Evolutionary conservation across 176 grass and related monocot genomes (phyloP).

Genomic region (Phyllostachys edulis): DNA sequence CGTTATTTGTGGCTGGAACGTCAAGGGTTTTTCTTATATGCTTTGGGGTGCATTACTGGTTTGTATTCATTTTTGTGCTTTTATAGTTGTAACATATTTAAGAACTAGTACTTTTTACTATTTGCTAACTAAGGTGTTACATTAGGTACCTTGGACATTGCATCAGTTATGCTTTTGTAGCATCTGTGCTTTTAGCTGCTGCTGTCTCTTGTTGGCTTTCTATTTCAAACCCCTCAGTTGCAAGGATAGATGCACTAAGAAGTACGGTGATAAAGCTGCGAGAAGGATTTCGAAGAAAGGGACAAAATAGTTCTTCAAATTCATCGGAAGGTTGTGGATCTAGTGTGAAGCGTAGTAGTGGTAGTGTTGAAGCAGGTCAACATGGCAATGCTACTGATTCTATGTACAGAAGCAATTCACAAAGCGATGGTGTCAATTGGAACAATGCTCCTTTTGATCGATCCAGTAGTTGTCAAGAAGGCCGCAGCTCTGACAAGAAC

Average conservation of each 20-base stretch:
- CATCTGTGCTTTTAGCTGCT: conserved; percentile 90
- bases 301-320: conserved; percentile 86
- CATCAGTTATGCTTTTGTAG: conserved; percentile 98
- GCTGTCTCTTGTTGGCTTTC: conserved; percentile 82
- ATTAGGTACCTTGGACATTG: conserved; percentile 98
- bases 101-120: neutral
- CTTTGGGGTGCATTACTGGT: conserved; percentile 99
- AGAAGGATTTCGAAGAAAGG: conserved; percentile 79
- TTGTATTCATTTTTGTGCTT: conserved; percentile 37
- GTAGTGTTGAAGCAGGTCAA: conserved; percentile 87
- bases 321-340: conserved; percentile 98
- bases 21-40: conserved; percentile 98
- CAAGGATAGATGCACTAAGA: conserved; percentile 82
- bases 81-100: conserved; percentile 26
- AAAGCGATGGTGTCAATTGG: conserved; percentile 62
- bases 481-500: conserved; percentile 67
- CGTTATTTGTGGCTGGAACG: conserved; percentile 80
- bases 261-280: conserved; percentile 92
- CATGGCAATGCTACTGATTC: conserved; percentile 63
- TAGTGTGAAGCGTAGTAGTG: conserved; percentile 92
- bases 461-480: conserved; percentile 97
- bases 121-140: conserved; percentile 44
- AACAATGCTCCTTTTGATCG: conserved; percentile 72
- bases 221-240: conserved; percentile 83
- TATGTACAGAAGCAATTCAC: conserved; percentile 72